These are phyloP conservation scores for Suillus subluteus DNA, from an alignment of 768 basidiomycete genomes.

Conservation along the genomic window DNA sequence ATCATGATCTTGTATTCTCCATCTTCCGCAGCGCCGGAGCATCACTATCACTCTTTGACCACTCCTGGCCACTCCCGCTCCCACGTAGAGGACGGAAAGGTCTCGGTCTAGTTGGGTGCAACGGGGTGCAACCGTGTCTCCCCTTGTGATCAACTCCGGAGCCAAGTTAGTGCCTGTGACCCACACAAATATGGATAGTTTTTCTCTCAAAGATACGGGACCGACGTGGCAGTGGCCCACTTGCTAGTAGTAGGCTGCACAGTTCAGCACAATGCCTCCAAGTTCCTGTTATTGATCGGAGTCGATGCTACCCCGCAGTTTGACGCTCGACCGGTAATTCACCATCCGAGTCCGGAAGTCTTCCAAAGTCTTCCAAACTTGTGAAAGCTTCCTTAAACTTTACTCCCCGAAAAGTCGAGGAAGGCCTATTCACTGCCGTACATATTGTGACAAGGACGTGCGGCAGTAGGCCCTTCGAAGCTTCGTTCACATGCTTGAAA, in stretches of 20 bases:
- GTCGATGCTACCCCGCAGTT: constrained; percentile 17
- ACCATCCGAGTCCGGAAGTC: constrained; percentile 6
- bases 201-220: constrained; percentile 12
- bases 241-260: neutral
- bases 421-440: constrained; percentile 10
- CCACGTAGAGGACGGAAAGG: constrained; percentile 21
- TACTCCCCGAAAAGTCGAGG: constrained; percentile 1
- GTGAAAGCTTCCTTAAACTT: neutral
- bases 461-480: constrained; percentile 6
- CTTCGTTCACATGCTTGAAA: constrained; percentile 11
- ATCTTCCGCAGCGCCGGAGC: constrained; percentile 11
- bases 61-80: constrained; percentile 3
- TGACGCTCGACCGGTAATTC: constrained; percentile 8
- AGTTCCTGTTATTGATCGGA: constrained; percentile 8
- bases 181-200: neutral
- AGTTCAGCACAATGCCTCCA: neutral
- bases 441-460: constrained; percentile 3
- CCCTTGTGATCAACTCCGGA: constrained; percentile 14
- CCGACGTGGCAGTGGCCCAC: constrained; percentile 18
- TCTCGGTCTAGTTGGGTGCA: constrained; percentile 8
- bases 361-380: neutral
- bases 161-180: neutral
- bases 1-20: neutral
- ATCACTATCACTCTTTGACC: neutral
- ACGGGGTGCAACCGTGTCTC: constrained; percentile 13